Evolutionary conservation across 768 basidiomycete species (phyloP).

Genomic region (Lentinula aciculospora): DNA sequence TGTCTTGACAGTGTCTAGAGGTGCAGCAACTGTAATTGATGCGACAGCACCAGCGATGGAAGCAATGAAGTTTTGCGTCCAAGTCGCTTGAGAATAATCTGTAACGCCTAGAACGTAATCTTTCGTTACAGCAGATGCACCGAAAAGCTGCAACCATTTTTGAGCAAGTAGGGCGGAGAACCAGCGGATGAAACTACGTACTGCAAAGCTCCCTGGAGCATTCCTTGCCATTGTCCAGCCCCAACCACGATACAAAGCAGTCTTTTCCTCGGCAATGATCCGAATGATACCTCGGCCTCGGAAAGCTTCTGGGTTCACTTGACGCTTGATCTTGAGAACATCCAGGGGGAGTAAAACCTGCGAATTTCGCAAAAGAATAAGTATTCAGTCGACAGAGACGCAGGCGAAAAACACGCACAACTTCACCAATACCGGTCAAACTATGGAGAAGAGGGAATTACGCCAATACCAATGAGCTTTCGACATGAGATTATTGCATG

Average conservation of each 20-base stretch:
- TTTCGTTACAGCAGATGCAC: constrained; percentile 91
- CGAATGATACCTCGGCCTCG: constrained; percentile 87
- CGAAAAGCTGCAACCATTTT: constrained; percentile 73
- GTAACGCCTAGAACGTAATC: constrained; percentile 85
- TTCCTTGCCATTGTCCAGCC: constrained; percentile 99
- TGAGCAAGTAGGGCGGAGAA: neutral
- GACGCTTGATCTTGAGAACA: constrained; percentile 96
- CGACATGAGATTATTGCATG: neutral
- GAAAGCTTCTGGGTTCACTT: constrained; percentile 98
- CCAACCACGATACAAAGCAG: constrained; percentile 93
- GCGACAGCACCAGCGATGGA: constrained; percentile 92
- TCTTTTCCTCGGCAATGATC: constrained; percentile 89
- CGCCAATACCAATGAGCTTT: neutral
- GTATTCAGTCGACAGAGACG: neutral
- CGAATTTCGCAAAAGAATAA: neutral
- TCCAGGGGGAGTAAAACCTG: constrained; percentile 93
- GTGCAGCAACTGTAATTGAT: constrained; percentile 93
- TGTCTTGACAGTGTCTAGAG: constrained; percentile 94
- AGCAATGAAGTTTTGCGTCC: constrained; percentile 95
- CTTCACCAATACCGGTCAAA: constrained; percentile 88
- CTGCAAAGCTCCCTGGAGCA: constrained; percentile 92
- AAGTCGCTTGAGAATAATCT: constrained; percentile 94
- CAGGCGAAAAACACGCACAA: constrained; percentile 49
- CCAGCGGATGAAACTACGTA: constrained; percentile 30
- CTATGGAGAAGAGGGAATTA: constrained; percentile 24